Evolutionary conservation across 1,139 yeast species (phyloP), one percentile per base, ranked within the genome.

Genomic region (Suhomyces atakaporum): DNA sequence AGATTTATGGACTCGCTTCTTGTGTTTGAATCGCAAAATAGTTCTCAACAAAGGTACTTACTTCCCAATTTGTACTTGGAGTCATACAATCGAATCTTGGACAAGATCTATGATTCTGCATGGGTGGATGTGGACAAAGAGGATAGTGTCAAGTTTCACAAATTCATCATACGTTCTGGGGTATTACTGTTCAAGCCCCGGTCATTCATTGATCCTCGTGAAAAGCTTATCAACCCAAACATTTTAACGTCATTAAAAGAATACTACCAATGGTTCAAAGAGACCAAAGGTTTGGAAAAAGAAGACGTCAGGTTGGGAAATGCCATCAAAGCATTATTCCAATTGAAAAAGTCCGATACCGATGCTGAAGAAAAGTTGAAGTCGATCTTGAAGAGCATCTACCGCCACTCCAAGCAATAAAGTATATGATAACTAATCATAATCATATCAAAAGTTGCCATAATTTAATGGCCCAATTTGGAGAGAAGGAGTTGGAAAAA

Each of bases 131-230:
- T 49, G 7, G 45, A 40, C 16, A 44, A 46, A 8, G 43, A 41
- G 2, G 44, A 46, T 8, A 44, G 45, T 13, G 31, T 53, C 18
- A 25, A 32, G 6, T 43, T 54, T 29, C 69, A 66, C 42, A 58
- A 52, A 33, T 44, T 47, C 13, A 51, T 67, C 10, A 41, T 66
- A 16, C 54, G 56, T 34, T 49, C 67, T 2, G 66, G 68, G 5
- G 58, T 66, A n/a, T 44, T 56, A 31, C 50, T 61, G 37, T 65
- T 56, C 42, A 55, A 47, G 31, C 69, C 72, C 1, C 42, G 45
- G 20, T 35, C 34, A 3, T 46, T 61, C 21, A 36, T 51, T 12
- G 58, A 55, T 35, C 54, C 51, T 8, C 36, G 50, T 3, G 57
- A 53, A 15, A 49, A 50, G 18, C 38, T 48, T 5, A 32, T 34